phyloP scores from a whole-genome alignment of 441 rosid genomes.

The Isatis lusitanica region DNA sequence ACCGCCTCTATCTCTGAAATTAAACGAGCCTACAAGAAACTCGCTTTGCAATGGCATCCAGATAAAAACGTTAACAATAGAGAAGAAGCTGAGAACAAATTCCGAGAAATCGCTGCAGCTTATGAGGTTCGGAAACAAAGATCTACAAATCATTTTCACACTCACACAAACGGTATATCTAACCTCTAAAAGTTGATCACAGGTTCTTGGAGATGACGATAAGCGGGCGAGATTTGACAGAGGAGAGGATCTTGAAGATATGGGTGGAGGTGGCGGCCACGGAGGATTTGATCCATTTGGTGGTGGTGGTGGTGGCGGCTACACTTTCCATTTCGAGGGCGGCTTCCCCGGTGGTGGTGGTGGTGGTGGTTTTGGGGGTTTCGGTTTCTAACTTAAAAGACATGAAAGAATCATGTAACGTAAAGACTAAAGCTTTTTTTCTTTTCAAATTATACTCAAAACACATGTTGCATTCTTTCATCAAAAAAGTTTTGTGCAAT shows the following conservation, averaged over 20 bases:
- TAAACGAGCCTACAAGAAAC: slow-evolving; percentile 92
- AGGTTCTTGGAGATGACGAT: slow-evolving; percentile 93
- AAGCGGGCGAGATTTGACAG: slow-evolving; percentile 86
- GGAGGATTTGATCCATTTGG: slow-evolving; percentile 83
- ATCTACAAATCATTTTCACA: background rate
- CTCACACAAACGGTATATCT: background rate
- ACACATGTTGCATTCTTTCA: slow-evolving; percentile 22
- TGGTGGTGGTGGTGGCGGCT: slow-evolving; percentile 78
- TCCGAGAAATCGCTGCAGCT: slow-evolving; percentile 91
- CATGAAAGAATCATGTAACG: slow-evolving; percentile 34
- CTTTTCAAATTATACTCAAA: slow-evolving; percentile 7
- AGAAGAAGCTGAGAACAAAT: slow-evolving; percentile 92
- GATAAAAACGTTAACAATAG: slow-evolving; percentile 89
- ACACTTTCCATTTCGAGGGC: slow-evolving; percentile 80
- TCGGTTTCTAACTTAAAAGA: slow-evolving; percentile 55
- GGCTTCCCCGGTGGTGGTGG: slow-evolving; percentile 83
- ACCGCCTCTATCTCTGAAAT: slow-evolving; percentile 80
- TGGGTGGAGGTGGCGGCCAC: slow-evolving; percentile 70
- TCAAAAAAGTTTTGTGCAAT: slow-evolving; percentile 21
- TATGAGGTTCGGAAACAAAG: slow-evolving; percentile 58
- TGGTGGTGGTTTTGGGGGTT: slow-evolving; percentile 68
- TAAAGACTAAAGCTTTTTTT: background rate
- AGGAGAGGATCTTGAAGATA: slow-evolving; percentile 96
- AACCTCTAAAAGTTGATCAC: slow-evolving; percentile 30
- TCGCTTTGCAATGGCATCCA: slow-evolving; percentile 96